phyloP scores from a whole-genome alignment of 2,329 filamentous ascomycete species.

The Fusarium aywerte region DNA sequence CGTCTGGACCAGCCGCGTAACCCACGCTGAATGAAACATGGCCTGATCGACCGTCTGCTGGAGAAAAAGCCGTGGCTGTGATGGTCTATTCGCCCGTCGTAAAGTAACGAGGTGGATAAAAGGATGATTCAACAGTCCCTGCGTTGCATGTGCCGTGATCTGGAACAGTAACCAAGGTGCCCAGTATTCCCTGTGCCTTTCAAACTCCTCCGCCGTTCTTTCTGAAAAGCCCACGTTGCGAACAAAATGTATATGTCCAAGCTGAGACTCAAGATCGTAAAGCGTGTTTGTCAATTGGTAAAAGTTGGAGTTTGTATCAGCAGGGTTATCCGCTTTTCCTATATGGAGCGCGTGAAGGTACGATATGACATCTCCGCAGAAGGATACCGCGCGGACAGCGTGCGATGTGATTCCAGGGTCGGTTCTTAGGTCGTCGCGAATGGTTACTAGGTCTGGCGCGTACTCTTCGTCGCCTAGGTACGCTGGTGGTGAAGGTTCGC shows the following conservation, averaged over 20 bases:
- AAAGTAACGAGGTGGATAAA: slow-evolving; percentile 39
- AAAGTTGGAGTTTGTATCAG: slow-evolving; percentile 36
- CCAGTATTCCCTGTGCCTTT: slow-evolving; percentile 37
- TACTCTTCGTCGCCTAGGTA: slow-evolving; percentile 28
- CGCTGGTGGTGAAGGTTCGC: slow-evolving; percentile 23
- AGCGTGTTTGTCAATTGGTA: slow-evolving; percentile 34
- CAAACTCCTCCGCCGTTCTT: slow-evolving; percentile 27
- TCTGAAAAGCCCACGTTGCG: slow-evolving; percentile 41
- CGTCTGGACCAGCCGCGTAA: slow-evolving; percentile 34
- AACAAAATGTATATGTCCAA: slow-evolving; percentile 35
- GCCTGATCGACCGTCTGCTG: slow-evolving; percentile 42
- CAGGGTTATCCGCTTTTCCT: slow-evolving; percentile 32
- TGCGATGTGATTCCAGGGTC: slow-evolving; percentile 37
- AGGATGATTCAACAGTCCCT: slow-evolving; percentile 34
- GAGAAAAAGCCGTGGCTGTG: slow-evolving; percentile 31
- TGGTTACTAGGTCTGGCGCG: slow-evolving; percentile 30
- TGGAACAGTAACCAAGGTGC: slow-evolving; percentile 36
- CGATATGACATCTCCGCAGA: slow-evolving; percentile 37
- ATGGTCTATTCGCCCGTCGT: slow-evolving; percentile 15
- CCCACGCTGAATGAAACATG: slow-evolving; percentile 42
- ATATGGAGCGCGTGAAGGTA: slow-evolving; percentile 33
- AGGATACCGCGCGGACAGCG: slow-evolving; percentile 14
- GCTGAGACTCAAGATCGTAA: slow-evolving; percentile 28
- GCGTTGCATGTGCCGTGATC: slow-evolving; percentile 35
- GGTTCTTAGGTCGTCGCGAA: slow-evolving; percentile 20